Base-by-base conservation (phyloP, 2,329 filamentous ascomycete genomes). In the Atkinsonella texensis region DNA sequence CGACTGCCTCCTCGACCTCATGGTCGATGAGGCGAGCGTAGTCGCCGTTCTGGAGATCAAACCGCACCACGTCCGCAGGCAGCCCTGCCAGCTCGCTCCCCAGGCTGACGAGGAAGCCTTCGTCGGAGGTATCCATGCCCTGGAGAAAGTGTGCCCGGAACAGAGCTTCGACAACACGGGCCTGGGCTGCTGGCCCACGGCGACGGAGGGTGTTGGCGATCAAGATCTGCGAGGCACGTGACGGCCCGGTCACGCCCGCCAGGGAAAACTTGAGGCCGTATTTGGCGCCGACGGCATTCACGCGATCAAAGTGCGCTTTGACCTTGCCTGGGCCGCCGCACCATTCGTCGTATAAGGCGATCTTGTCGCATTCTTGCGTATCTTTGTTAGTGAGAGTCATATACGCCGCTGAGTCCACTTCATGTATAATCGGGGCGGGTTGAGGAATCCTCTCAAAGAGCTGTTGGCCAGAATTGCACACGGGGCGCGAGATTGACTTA, bases 201-300 rank as follows among this genome's bases (percentile, higher is more conserved):
- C 48, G 57, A 43, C 53, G 57, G 17, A 70, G 64, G 9, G 70
- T 68, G 18, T 73, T 65, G 13, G 70, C 66, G 18, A 75, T 60
- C n/a, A 78, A 68, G 55, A 71, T 70, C 62, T 77, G 75, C 2
- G 69, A 68, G 54, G 67, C 63, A 40, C 69, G 68, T 13, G 72
- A 69, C 49, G 69, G 71, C 10, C 75, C 75, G 20, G 69, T 71
- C 9, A 52, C 58, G 17, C 75, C 73, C 17, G 58, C 57, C 63
- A 71, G 67, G 58, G 59, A 61, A 53, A 76, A 70, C 18, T 55
- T 49, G 53, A 77, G 67, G 55, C 63, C 67, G 48, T 69, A 63
- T n/a, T 58, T 56, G 33, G 53, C 52, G 28, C 67, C 73, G 17
- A 59, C 59, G 40, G 55, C 48, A 35, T 59, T 55, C 44, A 74